phyloP scores from a whole-genome alignment of 2,329 filamentous ascomycete species.

The Thielaviopsis punctulata region DNA sequence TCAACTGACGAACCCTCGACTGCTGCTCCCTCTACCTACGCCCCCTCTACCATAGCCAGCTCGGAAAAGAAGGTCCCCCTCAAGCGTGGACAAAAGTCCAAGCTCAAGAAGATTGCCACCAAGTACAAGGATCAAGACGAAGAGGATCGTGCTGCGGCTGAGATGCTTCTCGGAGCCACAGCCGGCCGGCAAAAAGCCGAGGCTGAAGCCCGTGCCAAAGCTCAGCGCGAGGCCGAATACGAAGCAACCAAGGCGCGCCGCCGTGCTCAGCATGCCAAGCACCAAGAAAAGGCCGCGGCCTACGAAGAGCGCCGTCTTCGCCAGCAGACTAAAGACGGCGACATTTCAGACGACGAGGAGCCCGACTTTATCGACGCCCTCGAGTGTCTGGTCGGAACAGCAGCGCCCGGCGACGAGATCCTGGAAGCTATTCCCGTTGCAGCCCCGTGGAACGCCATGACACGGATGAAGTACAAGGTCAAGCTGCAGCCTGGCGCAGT shows the following conservation, averaged over 20 bases:
- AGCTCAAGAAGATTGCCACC: slow-evolving; percentile 69
- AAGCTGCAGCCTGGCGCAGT: slow-evolving; percentile 80
- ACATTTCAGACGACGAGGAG: slow-evolving; percentile 42
- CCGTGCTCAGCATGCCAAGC: slow-evolving; percentile 60
- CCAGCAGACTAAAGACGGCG: slow-evolving; percentile 16
- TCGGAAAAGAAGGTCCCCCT: slow-evolving; percentile 28
- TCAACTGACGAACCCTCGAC: slow-evolving; percentile 10
- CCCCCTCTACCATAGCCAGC: slow-evolving; percentile 16
- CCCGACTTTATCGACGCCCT: slow-evolving; percentile 37
- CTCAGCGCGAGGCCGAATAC: slow-evolving; percentile 44
- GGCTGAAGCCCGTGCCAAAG: slow-evolving; percentile 51
- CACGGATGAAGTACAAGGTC: slow-evolving; percentile 74
- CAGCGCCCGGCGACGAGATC: slow-evolving; percentile 68
- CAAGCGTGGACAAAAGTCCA: slow-evolving; percentile 62
- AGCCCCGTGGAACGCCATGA: slow-evolving; percentile 46
- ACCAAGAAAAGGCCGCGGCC: slow-evolving; percentile 57
- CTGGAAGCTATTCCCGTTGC: slow-evolving; percentile 48
- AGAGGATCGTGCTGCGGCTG: slow-evolving; percentile 70
- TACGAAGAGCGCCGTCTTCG: slow-evolving; percentile 49
- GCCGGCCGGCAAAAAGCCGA: slow-evolving; percentile 49
- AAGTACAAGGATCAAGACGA: slow-evolving; percentile 94
- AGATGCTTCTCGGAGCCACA: slow-evolving; percentile 68
- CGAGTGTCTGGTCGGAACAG: slow-evolving; percentile 60
- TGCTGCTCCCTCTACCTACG: slow-evolving; percentile 8
- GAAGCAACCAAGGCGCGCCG: slow-evolving; percentile 58